phyloP scores from a whole-genome alignment of 2,329 filamentous ascomycete genomes.

The Pseudomassariella vexata region DNA sequence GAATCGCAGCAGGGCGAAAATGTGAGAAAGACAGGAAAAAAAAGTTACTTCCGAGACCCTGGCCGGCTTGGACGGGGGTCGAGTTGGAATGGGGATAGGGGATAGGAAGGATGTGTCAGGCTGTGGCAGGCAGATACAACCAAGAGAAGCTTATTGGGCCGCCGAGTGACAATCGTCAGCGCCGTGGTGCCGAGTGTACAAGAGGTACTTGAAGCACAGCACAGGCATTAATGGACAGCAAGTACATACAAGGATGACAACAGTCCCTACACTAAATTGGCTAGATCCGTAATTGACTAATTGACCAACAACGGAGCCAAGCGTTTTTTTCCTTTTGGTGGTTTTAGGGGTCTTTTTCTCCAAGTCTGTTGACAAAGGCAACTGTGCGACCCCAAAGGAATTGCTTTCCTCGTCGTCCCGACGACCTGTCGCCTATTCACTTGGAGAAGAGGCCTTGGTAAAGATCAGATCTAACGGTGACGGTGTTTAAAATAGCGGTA shows the following conservation, averaged over 20 bases:
- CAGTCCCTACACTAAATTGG: too few relatives aligned
- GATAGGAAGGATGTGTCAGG: background rate
- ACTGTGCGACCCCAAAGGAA: background rate
- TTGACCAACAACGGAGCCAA: too few relatives aligned
- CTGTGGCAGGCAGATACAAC: background rate
- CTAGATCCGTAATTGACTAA: too few relatives aligned
- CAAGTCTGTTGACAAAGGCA: too few relatives aligned
- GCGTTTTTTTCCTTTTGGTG: background rate
- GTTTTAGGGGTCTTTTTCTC: conserved; percentile 2
- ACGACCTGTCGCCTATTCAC: background rate
- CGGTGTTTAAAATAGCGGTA: background rate
- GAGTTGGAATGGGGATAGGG: background rate
- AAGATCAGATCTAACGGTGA: background rate
- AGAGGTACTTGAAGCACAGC: too few relatives aligned
- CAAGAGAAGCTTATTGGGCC: background rate
- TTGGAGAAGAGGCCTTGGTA: background rate
- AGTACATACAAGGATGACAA: too few relatives aligned
- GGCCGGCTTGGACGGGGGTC: background rate
- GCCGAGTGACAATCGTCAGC: background rate
- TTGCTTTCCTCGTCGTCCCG: background rate
- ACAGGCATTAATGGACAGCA: background rate
- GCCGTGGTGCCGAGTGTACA: too few relatives aligned
- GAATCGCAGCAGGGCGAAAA: conserved; percentile 5
- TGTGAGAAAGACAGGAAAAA: conserved; percentile 5
- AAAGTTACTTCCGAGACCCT: conserved; percentile 5